Conservation (phyloP, 208 protist genomes). For the Leishmania aethiopica region DNA sequence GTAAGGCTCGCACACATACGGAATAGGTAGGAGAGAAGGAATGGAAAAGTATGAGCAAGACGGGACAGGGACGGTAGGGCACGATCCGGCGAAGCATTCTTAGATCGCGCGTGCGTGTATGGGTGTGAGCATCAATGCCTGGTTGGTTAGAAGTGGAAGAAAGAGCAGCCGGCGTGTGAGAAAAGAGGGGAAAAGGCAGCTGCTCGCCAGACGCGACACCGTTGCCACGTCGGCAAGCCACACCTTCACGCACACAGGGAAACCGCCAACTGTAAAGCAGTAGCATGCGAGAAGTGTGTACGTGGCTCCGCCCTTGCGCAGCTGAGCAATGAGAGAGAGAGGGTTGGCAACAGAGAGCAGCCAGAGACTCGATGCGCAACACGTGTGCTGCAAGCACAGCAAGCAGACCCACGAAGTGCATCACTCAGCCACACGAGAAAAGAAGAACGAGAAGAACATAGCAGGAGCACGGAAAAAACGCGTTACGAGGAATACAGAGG, state of each 20-base stretch:
- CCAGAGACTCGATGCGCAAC: neutral
- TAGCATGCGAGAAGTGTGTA: neutral
- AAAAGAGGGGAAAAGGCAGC: neutral
- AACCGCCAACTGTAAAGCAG: neutral
- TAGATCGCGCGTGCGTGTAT: neutral
- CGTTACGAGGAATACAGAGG: neutral
- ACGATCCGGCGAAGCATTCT: neutral
- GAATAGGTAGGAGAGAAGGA: no score
- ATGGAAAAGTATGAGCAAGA: neutral
- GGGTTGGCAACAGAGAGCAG: neutral
- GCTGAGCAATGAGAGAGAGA: neutral
- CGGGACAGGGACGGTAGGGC: neutral
- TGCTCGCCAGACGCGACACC: no score
- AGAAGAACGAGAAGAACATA: neutral
- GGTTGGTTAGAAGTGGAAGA: no score
- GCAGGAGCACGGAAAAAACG: neutral
- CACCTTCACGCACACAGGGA: constrained; percentile 5
- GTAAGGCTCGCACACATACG: neutral
- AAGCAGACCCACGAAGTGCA: neutral
- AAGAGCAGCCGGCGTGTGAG: neutral
- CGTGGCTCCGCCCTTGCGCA: neutral
- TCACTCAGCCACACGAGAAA: neutral
- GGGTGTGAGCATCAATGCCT: neutral
- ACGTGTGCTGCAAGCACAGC: neutral
- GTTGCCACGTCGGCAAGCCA: neutral